Percentiles rank a stretch among this genome's conserved stretches.
phyloP scores from a whole-genome alignment of 768 basidiomycete genomes.

The Auriscalpium orientale region DNA sequence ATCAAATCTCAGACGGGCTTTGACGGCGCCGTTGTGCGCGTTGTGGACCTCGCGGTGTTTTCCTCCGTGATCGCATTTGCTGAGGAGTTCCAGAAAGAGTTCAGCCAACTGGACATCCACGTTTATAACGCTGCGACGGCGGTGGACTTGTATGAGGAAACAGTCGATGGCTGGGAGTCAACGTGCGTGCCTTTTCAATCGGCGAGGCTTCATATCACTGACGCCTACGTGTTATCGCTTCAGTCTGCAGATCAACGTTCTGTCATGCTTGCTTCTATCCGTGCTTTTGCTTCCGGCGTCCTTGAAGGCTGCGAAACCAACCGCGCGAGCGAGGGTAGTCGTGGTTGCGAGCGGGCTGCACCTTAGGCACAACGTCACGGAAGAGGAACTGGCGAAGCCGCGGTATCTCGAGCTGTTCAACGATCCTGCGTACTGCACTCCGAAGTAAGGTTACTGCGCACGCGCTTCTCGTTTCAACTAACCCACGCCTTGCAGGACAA shows the following conservation, averaged over 20 bases:
- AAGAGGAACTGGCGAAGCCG: background rate
- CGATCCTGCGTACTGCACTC: constrained; percentile 3
- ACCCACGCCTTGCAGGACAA: background rate
- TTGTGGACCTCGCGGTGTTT: constrained; percentile 20
- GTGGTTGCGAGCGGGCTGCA: constrained; percentile 39
- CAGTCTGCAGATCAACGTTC: constrained; percentile 41
- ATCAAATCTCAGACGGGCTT: constrained; percentile 11
- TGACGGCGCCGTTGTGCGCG: constrained; percentile 13
- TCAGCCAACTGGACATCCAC: constrained; percentile 18
- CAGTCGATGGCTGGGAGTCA: constrained; percentile 22
- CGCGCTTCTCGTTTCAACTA: background rate
- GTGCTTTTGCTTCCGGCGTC: constrained; percentile 37
- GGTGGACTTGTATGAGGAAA: constrained; percentile 18
- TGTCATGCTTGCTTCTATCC: constrained; percentile 33
- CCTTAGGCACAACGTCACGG: background rate
- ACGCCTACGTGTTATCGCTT: background rate
- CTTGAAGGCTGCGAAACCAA: constrained; percentile 21
- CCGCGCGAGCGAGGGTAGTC: constrained; percentile 25
- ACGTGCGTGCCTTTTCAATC: constrained; percentile 11
- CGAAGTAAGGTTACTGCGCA: background rate
- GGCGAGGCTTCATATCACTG: too few relatives aligned
- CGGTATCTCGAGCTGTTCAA: constrained; percentile 1
- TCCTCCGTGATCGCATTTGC: constrained; percentile 18
- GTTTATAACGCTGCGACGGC: constrained; percentile 19
- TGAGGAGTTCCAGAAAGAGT: constrained; percentile 13